phyloP scores from a whole-genome alignment of 306 rosid genomes.

The Cucumis melo region DNA sequence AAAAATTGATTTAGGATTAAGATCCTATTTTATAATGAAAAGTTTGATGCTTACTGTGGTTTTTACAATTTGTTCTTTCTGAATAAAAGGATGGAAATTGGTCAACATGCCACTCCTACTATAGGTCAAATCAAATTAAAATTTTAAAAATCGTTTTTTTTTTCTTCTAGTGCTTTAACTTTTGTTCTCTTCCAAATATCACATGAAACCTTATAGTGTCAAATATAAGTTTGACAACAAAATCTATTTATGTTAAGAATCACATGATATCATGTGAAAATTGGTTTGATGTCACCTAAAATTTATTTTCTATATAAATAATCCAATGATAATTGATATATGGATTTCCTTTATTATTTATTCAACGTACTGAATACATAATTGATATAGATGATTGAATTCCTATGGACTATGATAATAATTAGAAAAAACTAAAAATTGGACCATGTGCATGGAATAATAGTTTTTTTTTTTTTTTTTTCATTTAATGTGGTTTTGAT shows the following conservation, averaged over 20 bases:
- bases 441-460: background rate
- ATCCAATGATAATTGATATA: background rate
- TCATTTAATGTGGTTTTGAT: background rate
- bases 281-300: background rate
- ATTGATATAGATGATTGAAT: background rate
- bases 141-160: no score
- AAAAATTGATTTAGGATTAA: no score
- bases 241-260: background rate
- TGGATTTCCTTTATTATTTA: background rate
- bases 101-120: no score
- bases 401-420: background rate
- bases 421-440: background rate
- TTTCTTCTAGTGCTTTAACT: no score
- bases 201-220: background rate
- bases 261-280: background rate
- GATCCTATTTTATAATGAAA: no score
- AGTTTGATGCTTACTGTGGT: no score
- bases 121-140: no score
- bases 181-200: background rate
- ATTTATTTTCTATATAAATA: background rate
- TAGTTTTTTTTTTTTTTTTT: no score
- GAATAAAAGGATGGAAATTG: no score
- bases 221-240: background rate
- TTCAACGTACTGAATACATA: background rate
- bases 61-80: no score